Base-by-base conservation (phyloP, 2,329 filamentous ascomycete species). In the Lachnellula arida region DNA sequence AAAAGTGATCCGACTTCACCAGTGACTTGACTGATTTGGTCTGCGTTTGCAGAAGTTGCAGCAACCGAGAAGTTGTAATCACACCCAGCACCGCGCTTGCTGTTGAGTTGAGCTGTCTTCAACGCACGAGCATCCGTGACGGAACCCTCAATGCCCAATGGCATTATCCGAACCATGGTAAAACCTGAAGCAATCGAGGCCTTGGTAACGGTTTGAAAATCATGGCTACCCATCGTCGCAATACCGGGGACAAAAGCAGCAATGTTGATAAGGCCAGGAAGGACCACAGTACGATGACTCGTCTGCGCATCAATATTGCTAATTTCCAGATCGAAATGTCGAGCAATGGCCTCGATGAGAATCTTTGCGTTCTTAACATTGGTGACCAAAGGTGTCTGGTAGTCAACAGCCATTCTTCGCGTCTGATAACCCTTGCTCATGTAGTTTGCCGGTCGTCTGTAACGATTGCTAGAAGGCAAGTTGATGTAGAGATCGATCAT, bases 321-420 rank as follows among this genome's bases (percentile, higher is more conserved):
- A 55, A 99, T 85, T 39, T 89, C 85, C 53, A 99, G 80, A 64
- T 92, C 86, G 70, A 91, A 96, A 72, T 95, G 88, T 57, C 93
- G 86, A 55, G 91, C 86, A 62, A 99, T 89, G 22, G 93, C 94
- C 76, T 99, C 94, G 52, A 99, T 87, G 51, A 99, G 76, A 57
- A 99, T 90, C 81, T 97, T 99, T 57, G 94, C 94, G 70, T 97
- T 97, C 82, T 99, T 99, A 73, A 99, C 94, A 68, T 99, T 99
- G 54, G 94, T 99, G 17, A 99, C 93, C 58, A 99, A 78, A 56
- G 94, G 94, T 53, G 94, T 96, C 76, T 97, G 93, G 76, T 97
- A 90, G 47, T 71, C 94, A 43, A 99, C 94, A 37, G 94, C 94
- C 92, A 99, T 97, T 73, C 94, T 87, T 72, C 94, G 86, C 54